phyloP scores from a whole-genome alignment of 495 filamentous ascomycete genomes.

The Evernia prunastri region DNA sequence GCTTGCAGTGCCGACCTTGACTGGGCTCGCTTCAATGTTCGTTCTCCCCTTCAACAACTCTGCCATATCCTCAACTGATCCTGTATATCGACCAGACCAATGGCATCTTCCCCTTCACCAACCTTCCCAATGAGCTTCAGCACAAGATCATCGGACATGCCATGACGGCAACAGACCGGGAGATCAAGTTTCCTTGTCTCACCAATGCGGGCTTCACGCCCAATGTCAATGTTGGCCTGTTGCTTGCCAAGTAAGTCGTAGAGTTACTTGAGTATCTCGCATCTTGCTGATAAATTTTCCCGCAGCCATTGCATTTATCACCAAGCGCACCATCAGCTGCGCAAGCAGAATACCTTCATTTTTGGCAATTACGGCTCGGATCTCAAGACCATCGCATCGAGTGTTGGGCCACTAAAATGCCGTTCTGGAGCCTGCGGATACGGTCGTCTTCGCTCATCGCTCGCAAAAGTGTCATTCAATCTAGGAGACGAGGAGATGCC shows the following conservation, averaged over 20 bases:
- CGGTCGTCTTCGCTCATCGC: background rate
- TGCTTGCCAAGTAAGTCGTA: conserved; percentile 8
- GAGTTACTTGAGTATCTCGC: background rate
- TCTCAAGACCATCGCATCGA: background rate
- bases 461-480: background rate
- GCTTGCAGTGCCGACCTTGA: background rate
- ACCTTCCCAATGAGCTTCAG: background rate
- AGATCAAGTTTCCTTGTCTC: conserved; percentile 8
- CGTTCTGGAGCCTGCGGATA: background rate
- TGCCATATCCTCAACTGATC: background rate
- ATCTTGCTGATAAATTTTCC: background rate
- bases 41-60: background rate
- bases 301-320: conserved; percentile 18
- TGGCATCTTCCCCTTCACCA: background rate
- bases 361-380: conserved; percentile 6
- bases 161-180: conserved; percentile 5
- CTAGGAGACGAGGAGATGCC: conserved; percentile 2
- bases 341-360: conserved; percentile 8
- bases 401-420: background rate
- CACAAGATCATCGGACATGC: conserved; percentile 7
- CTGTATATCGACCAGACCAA: background rate
- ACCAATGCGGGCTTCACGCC: background rate
- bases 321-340: conserved; percentile 3
- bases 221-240: background rate
- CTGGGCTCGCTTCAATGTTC: background rate